Conservation (phyloP, 2,329 filamentous ascomycete genomes). For the Fusarium nisikadoi region DNA sequence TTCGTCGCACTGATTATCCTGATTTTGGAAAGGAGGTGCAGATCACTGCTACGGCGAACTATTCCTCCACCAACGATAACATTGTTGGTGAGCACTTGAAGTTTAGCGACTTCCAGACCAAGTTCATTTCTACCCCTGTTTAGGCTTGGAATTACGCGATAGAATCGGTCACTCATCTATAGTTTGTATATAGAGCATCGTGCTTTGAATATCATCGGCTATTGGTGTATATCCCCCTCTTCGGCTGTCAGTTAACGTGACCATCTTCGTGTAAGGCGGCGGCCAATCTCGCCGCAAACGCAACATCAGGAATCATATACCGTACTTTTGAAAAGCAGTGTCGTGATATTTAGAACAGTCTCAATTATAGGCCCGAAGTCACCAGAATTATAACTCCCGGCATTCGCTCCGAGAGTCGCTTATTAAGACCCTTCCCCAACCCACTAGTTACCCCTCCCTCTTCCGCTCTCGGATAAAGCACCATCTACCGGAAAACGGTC, state of each 20-base stretch:
- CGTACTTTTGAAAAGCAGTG: fast-evolving
- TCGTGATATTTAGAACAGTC: fast-evolving
- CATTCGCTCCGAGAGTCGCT: slow-evolving; percentile 10
- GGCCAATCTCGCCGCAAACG: background rate
- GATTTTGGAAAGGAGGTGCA: background rate
- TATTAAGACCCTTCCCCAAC: background rate
- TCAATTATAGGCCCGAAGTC: fast-evolving
- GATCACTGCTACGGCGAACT: background rate
- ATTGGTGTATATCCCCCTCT: background rate
- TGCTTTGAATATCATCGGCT: too few species aligned
- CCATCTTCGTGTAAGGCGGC: background rate
- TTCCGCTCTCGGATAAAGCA: slow-evolving; percentile 16
- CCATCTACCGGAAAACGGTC: background rate
- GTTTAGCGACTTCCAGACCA: background rate
- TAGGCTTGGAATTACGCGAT: fast-evolving
- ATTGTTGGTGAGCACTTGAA: background rate
- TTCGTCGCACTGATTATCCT: background rate
- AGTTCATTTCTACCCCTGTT: background rate
- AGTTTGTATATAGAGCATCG: background rate
- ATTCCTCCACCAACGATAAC: background rate
- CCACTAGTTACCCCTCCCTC: slow-evolving; percentile 19
- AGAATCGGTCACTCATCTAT: fast-evolving
- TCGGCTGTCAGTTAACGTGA: background rate
- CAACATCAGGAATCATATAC: background rate
- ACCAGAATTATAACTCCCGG: background rate